Conservation (phyloP, 2,329 filamentous ascomycete species). For the Cladosporium phlei region DNA sequence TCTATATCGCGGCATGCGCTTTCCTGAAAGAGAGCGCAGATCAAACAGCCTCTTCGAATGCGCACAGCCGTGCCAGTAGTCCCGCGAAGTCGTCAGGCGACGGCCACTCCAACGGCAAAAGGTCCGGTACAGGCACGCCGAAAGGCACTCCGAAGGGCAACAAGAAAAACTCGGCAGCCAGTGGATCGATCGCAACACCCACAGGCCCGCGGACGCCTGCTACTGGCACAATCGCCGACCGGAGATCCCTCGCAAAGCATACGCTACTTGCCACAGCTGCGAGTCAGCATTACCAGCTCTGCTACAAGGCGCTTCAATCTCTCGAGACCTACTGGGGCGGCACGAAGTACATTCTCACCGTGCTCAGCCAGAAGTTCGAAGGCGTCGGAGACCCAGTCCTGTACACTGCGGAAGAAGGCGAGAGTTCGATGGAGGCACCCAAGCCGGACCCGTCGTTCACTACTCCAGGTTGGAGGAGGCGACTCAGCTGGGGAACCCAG, state of each 20-base stretch:
- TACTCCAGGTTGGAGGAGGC: conserved; percentile 48
- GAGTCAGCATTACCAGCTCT: conserved; percentile 80
- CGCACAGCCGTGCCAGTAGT: conserved; percentile 50
- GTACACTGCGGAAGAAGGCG: conserved; percentile 69
- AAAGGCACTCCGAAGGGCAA: conserved; percentile 22
- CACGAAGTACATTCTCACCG: conserved; percentile 79
- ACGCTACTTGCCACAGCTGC: conserved; percentile 74
- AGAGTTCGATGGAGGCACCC: conserved; percentile 58
- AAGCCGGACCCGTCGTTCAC: conserved; percentile 46
- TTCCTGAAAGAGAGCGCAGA: conserved; percentile 79
- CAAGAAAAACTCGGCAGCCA: conserved; percentile 23
- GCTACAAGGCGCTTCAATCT: conserved; percentile 76
- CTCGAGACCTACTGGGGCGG: conserved; percentile 84
- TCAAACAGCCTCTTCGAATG: conserved; percentile 59
- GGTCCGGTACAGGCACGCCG: conserved; percentile 23
- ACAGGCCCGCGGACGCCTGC: conserved; percentile 13
- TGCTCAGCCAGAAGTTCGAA: conserved; percentile 80
- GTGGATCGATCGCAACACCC: conserved; percentile 13
- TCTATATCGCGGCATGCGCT: conserved; percentile 85
- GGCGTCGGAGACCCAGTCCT: conserved; percentile 72
- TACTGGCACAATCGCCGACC: conserved; percentile 14
- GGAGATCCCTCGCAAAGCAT: conserved; percentile 56
- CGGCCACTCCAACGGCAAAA: conserved; percentile 40
- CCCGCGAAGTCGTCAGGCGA: conserved; percentile 31
- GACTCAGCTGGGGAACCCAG: conserved; percentile 38